These are phyloP conservation scores for Stagonosporopsis rhizophila DNA, from an alignment of 2,329 filamentous ascomycete genomes.

Conservation along the genomic window DNA sequence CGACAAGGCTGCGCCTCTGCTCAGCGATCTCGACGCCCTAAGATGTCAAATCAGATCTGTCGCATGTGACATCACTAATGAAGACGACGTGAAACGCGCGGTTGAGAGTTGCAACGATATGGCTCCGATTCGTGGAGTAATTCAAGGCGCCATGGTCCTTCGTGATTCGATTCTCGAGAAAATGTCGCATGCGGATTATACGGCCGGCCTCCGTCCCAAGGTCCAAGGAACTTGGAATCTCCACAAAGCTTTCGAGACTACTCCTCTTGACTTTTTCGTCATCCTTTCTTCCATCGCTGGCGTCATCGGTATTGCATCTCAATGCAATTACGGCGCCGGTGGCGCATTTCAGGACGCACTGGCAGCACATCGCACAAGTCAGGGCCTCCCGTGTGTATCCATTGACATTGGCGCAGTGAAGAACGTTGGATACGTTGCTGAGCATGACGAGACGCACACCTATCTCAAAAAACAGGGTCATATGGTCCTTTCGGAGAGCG, in stretches of 20 bases:
- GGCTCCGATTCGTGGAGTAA: slow-evolving; percentile 36
- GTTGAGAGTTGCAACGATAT: slow-evolving; percentile 3
- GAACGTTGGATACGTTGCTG: slow-evolving; percentile 37
- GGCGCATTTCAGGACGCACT: slow-evolving; percentile 32
- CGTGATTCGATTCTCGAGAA: slow-evolving; percentile 21
- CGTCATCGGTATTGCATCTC: slow-evolving; percentile 25
- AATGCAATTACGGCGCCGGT: slow-evolving; percentile 33
- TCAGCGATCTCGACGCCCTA: no score
- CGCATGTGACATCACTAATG: no score
- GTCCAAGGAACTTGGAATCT: slow-evolving; percentile 45
- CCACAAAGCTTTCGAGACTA: slow-evolving; percentile 6
- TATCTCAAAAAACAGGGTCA: slow-evolving; percentile 3
- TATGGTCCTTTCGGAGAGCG: slow-evolving; percentile 2
- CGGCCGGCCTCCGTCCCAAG: slow-evolving; percentile 33
- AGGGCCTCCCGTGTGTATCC: slow-evolving; percentile 48
- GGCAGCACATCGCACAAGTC: slow-evolving; percentile 23
- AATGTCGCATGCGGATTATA: slow-evolving; percentile 14
- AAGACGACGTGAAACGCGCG: no score
- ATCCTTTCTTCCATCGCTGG: slow-evolving; percentile 31
- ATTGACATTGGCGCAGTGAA: slow-evolving; percentile 27
- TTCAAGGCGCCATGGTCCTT: slow-evolving; percentile 40
- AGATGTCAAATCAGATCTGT: no score
- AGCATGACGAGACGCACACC: slow-evolving; percentile 7
- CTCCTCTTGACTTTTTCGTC: slow-evolving; percentile 34
- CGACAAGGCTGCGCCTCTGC: background rate